These are phyloP conservation scores for Fusarium zealandicum DNA, from an alignment of 2,329 filamentous ascomycete genomes.

Conservation along the genomic window DNA sequence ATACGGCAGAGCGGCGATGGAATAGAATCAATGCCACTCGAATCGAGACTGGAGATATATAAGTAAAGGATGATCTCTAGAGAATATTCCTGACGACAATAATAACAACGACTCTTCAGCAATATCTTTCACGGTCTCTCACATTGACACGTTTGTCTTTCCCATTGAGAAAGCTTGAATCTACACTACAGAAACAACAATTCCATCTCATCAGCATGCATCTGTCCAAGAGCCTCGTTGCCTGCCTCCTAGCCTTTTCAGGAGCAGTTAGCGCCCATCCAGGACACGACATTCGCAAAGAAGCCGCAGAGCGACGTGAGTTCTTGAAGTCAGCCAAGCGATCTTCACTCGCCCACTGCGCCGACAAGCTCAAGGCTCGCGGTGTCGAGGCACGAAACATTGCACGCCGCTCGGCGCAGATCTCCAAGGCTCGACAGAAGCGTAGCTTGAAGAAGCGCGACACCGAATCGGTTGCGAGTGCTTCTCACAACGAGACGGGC, in stretches of 20 bases:
- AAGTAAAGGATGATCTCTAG: too few relatives aligned
- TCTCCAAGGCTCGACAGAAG: constrained; percentile 52
- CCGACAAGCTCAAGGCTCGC: constrained; percentile 54
- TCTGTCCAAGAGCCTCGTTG: constrained; percentile 10
- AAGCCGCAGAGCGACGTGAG: constrained; percentile 57
- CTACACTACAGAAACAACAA: too few relatives aligned
- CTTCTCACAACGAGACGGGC: constrained; percentile 49
- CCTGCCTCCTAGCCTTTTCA: constrained; percentile 20
- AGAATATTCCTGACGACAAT: too few relatives aligned
- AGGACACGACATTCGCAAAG: constrained; percentile 56
- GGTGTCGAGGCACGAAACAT: constrained; percentile 54
- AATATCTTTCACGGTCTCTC: too few relatives aligned
- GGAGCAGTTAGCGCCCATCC: constrained; percentile 51
- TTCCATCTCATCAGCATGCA: too few relatives aligned
- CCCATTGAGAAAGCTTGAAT: too few relatives aligned
- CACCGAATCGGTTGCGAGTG: constrained; percentile 44
- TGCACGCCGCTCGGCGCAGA: constrained; percentile 52
- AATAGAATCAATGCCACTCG: too few relatives aligned
- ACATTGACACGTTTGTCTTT: too few relatives aligned
- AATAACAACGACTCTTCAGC: too few relatives aligned
- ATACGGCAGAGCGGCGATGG: too few relatives aligned
- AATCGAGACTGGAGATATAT: too few relatives aligned
- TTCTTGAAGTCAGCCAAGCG: constrained; percentile 50
- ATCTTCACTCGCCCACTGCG: constrained; percentile 55
- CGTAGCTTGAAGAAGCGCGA: constrained; percentile 45